Evolutionary conservation across 768 basidiomycete genomes (phyloP).

Genomic region (Rhizopogon vesiculosus): DNA sequence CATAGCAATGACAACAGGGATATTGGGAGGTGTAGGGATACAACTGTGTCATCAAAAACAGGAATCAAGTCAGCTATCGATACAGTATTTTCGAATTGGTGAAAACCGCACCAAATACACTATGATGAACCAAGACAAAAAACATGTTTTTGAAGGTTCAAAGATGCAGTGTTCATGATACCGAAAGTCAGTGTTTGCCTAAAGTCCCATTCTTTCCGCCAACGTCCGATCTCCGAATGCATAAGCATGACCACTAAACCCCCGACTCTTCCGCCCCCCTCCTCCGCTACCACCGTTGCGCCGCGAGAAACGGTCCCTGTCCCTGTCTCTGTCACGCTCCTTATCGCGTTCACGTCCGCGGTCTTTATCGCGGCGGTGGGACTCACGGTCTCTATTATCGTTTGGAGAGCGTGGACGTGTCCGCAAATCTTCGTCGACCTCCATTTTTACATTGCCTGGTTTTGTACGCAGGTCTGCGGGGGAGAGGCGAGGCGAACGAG

Average conservation of each 20-base stretch:
- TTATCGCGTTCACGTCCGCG: conserved; percentile 28
- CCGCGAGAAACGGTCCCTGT: conserved; percentile 32
- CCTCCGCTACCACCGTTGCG: conserved; percentile 40
- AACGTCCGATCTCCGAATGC: conserved; percentile 67
- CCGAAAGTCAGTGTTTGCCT: conserved; percentile 11
- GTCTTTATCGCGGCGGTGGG: conserved; percentile 32
- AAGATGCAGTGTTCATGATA: conserved; percentile 13
- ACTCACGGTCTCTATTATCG: conserved; percentile 34
- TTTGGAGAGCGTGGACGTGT: conserved; percentile 39
- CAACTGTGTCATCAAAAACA: conserved; percentile 17
- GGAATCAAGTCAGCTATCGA: conserved; percentile 24
- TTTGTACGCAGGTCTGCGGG: conserved; percentile 24
- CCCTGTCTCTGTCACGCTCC: conserved; percentile 28
- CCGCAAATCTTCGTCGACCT: conserved; percentile 51
- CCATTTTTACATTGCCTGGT: conserved; percentile 38
- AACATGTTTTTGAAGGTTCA: conserved; percentile 13
- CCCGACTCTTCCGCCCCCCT: conserved; percentile 31
- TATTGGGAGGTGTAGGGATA: conserved; percentile 26
- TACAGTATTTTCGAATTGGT: conserved; percentile 15
- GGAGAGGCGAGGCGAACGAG: conserved; percentile 22
- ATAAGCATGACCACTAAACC: conserved; percentile 30
- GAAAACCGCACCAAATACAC: conserved; percentile 34
- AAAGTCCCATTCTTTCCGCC: conserved; percentile 80
- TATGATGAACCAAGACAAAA: conserved; percentile 15
- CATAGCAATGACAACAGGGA: conserved; percentile 14